These are phyloP conservation scores for Spatholobus suberectus DNA, from an alignment of 306 rosid species.

Conservation along the genomic window DNA sequence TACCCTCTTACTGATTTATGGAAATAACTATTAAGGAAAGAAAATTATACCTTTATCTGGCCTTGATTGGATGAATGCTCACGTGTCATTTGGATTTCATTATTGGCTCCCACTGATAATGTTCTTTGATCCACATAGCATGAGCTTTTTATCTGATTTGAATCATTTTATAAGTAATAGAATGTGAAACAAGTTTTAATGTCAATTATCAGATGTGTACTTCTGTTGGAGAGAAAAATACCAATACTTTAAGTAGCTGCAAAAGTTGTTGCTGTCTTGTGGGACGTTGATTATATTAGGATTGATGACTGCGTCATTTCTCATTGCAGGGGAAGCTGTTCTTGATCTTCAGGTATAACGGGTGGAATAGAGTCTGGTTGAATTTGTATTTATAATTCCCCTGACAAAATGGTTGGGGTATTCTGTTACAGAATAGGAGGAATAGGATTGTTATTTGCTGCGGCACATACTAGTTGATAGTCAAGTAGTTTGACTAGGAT, in stretches of 20 bases:
- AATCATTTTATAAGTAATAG: neutral
- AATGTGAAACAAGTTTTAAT: neutral
- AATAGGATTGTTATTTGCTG: slow-evolving; percentile 36
- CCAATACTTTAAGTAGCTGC: neutral
- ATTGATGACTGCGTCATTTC: slow-evolving; percentile 30
- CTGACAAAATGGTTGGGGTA: slow-evolving; percentile 33
- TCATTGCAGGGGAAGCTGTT: slow-evolving; percentile 61
- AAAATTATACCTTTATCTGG: slow-evolving; percentile 1
- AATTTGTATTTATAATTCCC: slow-evolving; percentile 38
- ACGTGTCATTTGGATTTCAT: neutral
- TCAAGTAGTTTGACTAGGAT: slow-evolving; percentile 42
- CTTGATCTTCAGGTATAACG: slow-evolving; percentile 54
- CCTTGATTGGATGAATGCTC: slow-evolving; percentile 8
- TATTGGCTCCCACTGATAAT: neutral
- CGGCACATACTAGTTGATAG: slow-evolving; percentile 29
- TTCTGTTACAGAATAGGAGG: slow-evolving; percentile 39
- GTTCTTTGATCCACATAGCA: neutral
- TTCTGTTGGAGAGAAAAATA: neutral
- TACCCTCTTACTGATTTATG: neutral
- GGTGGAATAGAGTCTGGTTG: slow-evolving; percentile 31
- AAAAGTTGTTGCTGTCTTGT: neutral
- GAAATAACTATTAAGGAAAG: neutral
- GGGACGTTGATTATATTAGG: neutral
- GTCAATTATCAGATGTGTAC: neutral
- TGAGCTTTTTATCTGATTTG: neutral